These are phyloP conservation scores for Termitomyces sp. DNA, from an alignment of 768 basidiomycete genomes.

Conservation along the genomic window DNA sequence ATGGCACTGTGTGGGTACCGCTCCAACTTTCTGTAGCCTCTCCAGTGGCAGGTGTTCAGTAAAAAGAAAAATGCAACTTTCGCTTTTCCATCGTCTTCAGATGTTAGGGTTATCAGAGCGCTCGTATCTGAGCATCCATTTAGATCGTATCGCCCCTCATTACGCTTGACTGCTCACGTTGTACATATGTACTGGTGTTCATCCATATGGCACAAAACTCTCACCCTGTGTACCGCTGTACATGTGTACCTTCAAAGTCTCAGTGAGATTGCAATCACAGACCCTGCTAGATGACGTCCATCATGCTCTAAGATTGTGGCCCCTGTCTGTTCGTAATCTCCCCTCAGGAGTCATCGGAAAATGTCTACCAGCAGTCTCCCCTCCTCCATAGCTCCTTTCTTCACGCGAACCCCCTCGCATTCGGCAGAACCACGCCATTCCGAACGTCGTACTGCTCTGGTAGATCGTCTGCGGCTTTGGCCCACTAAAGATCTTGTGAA, in stretches of 20 bases:
- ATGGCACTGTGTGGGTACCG: too few species aligned
- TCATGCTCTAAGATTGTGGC: neutral
- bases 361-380: slow-evolving; percentile 57
- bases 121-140: neutral
- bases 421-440: slow-evolving; percentile 45
- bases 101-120: too few species aligned
- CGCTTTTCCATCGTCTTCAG: too few species aligned
- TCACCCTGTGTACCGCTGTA: slow-evolving; percentile 9
- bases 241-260: slow-evolving; percentile 9
- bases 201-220: slow-evolving; percentile 15
- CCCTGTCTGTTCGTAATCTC: neutral
- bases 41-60: too few species aligned
- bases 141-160: neutral
- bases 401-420: slow-evolving; percentile 40
- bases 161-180: neutral
- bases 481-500: slow-evolving; percentile 51
- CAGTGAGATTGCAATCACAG: slow-evolving; percentile 1
- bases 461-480: slow-evolving; percentile 29
- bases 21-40: too few species aligned
- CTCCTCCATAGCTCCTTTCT: slow-evolving; percentile 33
- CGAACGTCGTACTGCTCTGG: slow-evolving; percentile 49
- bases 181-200: neutral
- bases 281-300: neutral
- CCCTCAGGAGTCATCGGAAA: neutral
- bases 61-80: too few species aligned